These are phyloP conservation scores for Pseudogymnoascus sp. DNA, from an alignment of 2,329 filamentous ascomycete species.

Conservation along the genomic window DNA sequence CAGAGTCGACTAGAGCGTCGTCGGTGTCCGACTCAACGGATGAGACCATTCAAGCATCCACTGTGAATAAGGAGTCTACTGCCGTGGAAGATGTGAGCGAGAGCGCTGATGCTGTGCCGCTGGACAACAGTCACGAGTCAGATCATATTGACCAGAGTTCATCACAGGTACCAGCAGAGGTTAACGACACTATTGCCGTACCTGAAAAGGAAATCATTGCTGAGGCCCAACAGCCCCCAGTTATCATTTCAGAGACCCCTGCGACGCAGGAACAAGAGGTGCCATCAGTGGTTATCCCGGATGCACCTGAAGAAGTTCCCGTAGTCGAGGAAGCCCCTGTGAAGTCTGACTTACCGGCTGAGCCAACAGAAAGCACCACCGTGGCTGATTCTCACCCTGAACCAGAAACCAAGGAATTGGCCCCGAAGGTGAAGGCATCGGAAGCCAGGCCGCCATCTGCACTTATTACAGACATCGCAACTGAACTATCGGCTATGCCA, in stretches of 20 bases:
- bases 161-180: neutral
- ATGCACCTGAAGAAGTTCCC: neutral
- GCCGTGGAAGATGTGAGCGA: neutral
- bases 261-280: neutral
- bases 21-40: constrained; percentile 56
- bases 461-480: neutral
- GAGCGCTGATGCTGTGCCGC: neutral
- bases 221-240: neutral
- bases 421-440: neutral
- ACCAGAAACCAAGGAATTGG: neutral
- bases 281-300: neutral
- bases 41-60: constrained; percentile 41
- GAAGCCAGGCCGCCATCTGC: neutral
- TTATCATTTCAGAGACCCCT: neutral
- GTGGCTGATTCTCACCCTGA: neutral
- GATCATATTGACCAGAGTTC: neutral
- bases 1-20: constrained; percentile 54
- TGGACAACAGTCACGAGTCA: neutral
- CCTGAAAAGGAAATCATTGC: neutral
- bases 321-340: neutral
- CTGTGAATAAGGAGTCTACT: constrained; percentile 9
- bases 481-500: neutral
- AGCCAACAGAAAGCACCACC: neutral
- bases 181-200: neutral
- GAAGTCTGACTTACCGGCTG: neutral